These are phyloP conservation scores for Acer negundo DNA, from an alignment of 345 rosid species.

Conservation along the genomic window DNA sequence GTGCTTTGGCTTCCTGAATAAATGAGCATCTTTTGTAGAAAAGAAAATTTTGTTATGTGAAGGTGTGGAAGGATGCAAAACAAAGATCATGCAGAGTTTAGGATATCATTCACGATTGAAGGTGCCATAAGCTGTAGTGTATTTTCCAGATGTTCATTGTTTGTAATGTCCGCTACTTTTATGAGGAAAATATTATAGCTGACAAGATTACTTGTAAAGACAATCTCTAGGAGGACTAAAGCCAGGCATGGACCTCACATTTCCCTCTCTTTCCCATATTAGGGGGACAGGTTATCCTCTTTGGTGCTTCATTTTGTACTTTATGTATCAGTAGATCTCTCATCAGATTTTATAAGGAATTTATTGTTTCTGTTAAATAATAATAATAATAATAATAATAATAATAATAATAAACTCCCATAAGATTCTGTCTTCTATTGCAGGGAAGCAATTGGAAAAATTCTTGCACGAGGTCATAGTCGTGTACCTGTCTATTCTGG, in stretches of 20 bases:
- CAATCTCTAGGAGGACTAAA: not conserved
- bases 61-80: not conserved
- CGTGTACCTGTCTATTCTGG: constrained; percentile 78
- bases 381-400: no score
- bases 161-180: not conserved
- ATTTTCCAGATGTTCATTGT: not conserved
- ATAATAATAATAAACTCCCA: not conserved
- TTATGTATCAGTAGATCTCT: constrained; percentile 5
- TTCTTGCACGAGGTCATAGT: constrained; percentile 80
- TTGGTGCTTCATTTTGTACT: constrained; percentile 5
- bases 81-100: constrained; percentile 4
- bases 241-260: not conserved
- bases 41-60: not conserved
- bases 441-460: constrained; percentile 88
- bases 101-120: not conserved
- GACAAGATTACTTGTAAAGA: constrained; percentile 14
- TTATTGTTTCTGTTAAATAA: not conserved
- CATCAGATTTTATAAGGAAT: not conserved
- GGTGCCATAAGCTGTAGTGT: not conserved
- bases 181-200: not conserved
- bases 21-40: constrained; percentile 13
- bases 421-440: constrained; percentile 20
- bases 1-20: constrained; percentile 3
- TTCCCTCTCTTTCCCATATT: not conserved
- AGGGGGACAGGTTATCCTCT: not conserved